Evolutionary conservation across 1,284 basidiomycete genomes (phyloP), one percentile per base, ranked within the genome.

Genomic region (Chiua sp.): DNA sequence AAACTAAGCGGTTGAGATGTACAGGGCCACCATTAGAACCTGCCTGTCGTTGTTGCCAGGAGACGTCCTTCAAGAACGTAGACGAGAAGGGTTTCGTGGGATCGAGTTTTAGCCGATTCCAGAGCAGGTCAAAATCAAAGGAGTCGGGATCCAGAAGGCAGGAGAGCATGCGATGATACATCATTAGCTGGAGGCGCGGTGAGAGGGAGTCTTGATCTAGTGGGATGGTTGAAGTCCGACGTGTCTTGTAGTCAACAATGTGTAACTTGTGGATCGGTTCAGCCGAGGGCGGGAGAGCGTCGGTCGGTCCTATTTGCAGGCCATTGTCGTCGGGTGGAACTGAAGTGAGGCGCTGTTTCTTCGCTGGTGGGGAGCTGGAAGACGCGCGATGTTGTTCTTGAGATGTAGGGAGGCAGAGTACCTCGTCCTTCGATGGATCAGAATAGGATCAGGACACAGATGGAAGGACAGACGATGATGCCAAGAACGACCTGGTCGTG

Each of bases 131-230:
- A 66, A 91, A 92, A 64, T 88, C 79, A 63, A 87, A 81, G 3
- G 77, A 72, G 32, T 78, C 68, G 1, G 74, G 71, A 4, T 79
- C 71, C 20, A 90, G 68, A 16, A 91, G 75, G 22, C 72, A 75
- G 46, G 82, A 81, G 16, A 95, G 77, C 49, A 96, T 82, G 53
- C 87, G 87, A 68, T 88, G 85, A 73, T 96, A 96, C 33, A 94
- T 73, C 92, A 94, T 94, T 7, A 95, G 81, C 72, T 96, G 93
- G 22, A 93, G 76, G n/a, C 84, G 84, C 0, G 92, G 85, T 1
- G 86, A 76, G 18, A 85, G 69, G 0, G 87, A 82, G 68, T 94
- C 91, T 48, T 82, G 81, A 20, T 87, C 79, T 12, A 77, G 72
- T 1, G 93, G 93, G 3, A 94, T 62, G 10, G 74, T 80, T 0